phyloP scores from a whole-genome alignment of 192 early-diverging fungal genomes.

The Podila clonocystis region DNA sequence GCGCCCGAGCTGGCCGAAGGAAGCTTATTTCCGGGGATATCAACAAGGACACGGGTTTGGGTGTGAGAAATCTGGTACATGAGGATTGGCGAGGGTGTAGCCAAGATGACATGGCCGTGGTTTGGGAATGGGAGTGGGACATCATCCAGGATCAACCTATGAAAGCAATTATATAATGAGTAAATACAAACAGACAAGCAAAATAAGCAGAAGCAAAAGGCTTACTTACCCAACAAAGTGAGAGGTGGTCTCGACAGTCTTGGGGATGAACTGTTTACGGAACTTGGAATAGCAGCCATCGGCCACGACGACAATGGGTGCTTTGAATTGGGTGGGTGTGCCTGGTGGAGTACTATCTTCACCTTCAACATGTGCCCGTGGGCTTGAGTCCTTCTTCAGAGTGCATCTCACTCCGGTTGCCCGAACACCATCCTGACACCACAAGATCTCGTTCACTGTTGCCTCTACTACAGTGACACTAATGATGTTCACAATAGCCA shows the following conservation, averaged over 20 bases:
- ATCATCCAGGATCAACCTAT: constrained; percentile 75
- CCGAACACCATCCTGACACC: constrained; percentile 49
- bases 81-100: constrained; percentile 84
- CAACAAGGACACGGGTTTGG: constrained; percentile 91
- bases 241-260: constrained; percentile 57
- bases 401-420: constrained; percentile 66
- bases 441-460: constrained; percentile 74
- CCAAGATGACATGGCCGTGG: constrained; percentile 94
- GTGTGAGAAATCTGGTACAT: constrained; percentile 91
- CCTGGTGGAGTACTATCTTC: background rate
- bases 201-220: background rate
- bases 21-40: constrained; percentile 88
- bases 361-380: background rate
- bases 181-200: background rate
- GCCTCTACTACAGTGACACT: constrained; percentile 82
- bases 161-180: background rate
- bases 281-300: constrained; percentile 96
- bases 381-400: constrained; percentile 15
- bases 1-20: constrained; percentile 76
- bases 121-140: constrained; percentile 80
- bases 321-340: constrained; percentile 52
- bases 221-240: constrained; percentile 75
- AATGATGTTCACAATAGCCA: background rate
- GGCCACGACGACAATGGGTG: constrained; percentile 83
- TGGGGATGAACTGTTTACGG: constrained; percentile 72